Base-by-base conservation (phyloP, 305 asterid species). In the Ajuga reptans region DNA sequence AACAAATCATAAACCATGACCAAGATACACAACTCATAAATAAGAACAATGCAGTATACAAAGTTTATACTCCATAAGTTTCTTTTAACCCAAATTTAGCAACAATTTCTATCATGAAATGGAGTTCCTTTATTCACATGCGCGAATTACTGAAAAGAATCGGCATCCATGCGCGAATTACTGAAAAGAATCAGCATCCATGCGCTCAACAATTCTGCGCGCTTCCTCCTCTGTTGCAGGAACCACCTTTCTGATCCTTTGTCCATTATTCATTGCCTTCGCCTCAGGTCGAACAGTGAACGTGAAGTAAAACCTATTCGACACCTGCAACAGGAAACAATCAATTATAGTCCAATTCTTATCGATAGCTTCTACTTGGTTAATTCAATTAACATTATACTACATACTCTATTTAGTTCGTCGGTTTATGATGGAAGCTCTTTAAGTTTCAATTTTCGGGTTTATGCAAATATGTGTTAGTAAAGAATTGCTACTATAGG, bases 141-240 rank as follows among this genome's bases (percentile, higher is more conserved):
- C 33, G 12, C 3, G 24, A 59, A 39, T 7, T 75, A 68, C 66
- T 80, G 75, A 73, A 82, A 31, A 2, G 84, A 75, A 85, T 91
- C 95, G 24, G 59, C n/a, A n/a, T n/a, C n/a, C 43, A 27, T 55
- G 33, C 33, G 12, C 3, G 24, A 59, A 46, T 7, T 75, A 68
- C 66, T 80, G 75, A 73, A 82, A 34, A 3, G 83, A 75, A 84
- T 91, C 95, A 3, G 95, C 95, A 64, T 87, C 96, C 82, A 91
- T 84, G 72, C 90, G 96, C 47, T 86, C 95, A 42, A 84, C 63
- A 57, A 92, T 84, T 77, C 84, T 80, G 36, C 81, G 86, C 0
- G 98, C 96, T 76, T 92, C 97, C 82, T 92, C 98, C 83, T 87
- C 96, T 3, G 98, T 92, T 47, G 92, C 91, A 6, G 98, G 98